Evolutionary conservation across 306 rosid genomes (phyloP).

Genomic region (Mimosa bimucronata): DNA sequence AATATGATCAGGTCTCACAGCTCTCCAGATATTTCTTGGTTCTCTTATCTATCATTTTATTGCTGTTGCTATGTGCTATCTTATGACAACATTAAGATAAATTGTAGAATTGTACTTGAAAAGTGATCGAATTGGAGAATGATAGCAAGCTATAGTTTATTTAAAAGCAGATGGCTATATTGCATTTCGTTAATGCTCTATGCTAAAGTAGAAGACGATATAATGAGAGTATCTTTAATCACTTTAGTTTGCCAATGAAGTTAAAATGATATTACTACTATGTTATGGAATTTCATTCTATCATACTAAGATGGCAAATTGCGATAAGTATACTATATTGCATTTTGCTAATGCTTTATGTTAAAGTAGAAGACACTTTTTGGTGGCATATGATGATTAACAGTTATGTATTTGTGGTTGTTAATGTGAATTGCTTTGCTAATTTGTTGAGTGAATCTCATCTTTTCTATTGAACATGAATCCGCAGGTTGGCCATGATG

Average conservation of each 20-base stretch:
- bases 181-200: too few species aligned
- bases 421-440: conserved; percentile 13
- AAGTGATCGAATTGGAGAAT: neutral
- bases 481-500: conserved; percentile 78
- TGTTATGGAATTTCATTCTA: too few species aligned
- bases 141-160: conserved; percentile 19
- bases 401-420: neutral
- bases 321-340: neutral
- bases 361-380: neutral
- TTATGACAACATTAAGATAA: conserved; percentile 20
- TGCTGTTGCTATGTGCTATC: neutral
- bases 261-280: neutral
- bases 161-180: neutral
- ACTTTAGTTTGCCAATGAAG: neutral
- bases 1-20: conserved; percentile 73
- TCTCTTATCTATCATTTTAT: neutral
- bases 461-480: conserved; percentile 25
- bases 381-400: neutral
- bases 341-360: neutral
- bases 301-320: neutral
- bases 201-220: too few species aligned
- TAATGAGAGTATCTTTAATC: neutral
- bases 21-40: conserved; percentile 16
- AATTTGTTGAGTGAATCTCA: conserved; percentile 18
- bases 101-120: neutral